Base-by-base conservation (phyloP, 2,329 filamentous ascomycete genomes). In the Aspergillus sp. region DNA sequence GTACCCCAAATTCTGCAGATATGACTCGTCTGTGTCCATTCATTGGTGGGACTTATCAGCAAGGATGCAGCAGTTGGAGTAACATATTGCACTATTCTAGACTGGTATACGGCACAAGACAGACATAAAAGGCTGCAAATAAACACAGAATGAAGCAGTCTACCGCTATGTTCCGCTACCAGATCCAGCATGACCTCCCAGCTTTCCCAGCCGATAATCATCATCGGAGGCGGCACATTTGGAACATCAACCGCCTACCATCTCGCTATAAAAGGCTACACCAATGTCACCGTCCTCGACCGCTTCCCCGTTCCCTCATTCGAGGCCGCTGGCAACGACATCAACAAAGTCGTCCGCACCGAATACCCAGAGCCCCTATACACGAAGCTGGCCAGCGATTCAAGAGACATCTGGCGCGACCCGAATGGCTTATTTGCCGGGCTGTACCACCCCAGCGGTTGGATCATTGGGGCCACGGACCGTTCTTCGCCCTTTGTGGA, bases 301-400 rank as follows among this genome's bases (percentile, higher is more conserved):
- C 60, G 60, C 19, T 62, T 57, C 24, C 27, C 45, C 39, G 22
- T 58, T 27, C 56, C 56, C 22, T 58, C 50, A 8, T 24, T 51
- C 57, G 60, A 41, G 50, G 56, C 58, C 5, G 58, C 58, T 19
- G 56, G 49, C 8, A 54, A 54, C 57, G 82, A 85, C 63, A 77
- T 76, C 46, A 82, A 79, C 47, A 80, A 82, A 48, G 83, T 84
- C 61, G 76, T 85, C 52, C 77, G 82, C 37, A 79, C 85, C 40
- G 91, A 96, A 79, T 96, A 96, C 69, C 85, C 88, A 4, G 86
- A 91, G 67, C 77, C 83, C 0, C 82, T 86, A 30, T 96, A 96
- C 74, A 83, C 89, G 2, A 75, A 79, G 15, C 83, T 96, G 37
- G 89, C 86, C 24, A 79, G 83, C 37, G 78, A 84, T 47, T 89